phyloP scores from a whole-genome alignment of 495 filamentous ascomycete species.

The Aspergillus saccharolyticus region DNA sequence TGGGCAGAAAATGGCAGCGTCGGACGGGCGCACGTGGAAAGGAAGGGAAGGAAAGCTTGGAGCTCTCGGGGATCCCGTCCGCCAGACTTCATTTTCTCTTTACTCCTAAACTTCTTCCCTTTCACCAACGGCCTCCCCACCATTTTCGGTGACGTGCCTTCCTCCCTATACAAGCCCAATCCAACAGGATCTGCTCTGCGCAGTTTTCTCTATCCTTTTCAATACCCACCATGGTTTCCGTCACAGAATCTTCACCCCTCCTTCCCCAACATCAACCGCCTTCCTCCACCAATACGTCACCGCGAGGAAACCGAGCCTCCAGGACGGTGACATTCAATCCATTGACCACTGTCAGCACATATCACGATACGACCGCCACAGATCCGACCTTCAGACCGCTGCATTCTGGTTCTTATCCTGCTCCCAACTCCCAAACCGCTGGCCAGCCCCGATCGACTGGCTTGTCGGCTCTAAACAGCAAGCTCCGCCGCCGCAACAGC shows the following conservation, averaged over 20 bases:
- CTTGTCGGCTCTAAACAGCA: slow-evolving; percentile 79
- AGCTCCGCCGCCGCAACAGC: slow-evolving; percentile 79
- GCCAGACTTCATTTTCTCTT: neutral
- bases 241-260: slow-evolving; percentile 44
- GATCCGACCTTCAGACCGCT: slow-evolving; percentile 42
- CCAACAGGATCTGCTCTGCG: slow-evolving; percentile 2
- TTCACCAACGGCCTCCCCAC: neutral
- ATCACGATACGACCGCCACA: slow-evolving; percentile 42
- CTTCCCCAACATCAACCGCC: slow-evolving; percentile 39
- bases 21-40: slow-evolving; percentile 24
- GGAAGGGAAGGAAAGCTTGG: slow-evolving; percentile 15
- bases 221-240: slow-evolving; percentile 32
- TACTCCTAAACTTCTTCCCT: neutral
- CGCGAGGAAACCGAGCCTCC: slow-evolving; percentile 35
- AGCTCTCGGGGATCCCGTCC: slow-evolving; percentile 12
- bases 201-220: slow-evolving; percentile 7
- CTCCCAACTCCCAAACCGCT: slow-evolving; percentile 29
- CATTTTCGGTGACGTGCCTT: neutral
- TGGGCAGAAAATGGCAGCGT: slow-evolving; percentile 7
- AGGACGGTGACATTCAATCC: slow-evolving; percentile 71
- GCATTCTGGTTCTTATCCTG: slow-evolving; percentile 35
- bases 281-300: slow-evolving; percentile 34
- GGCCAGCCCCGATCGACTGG: slow-evolving; percentile 32
- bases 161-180: neutral
- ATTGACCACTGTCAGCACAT: slow-evolving; percentile 54